Base-by-base conservation (phyloP, 2,329 filamentous ascomycete species). In the Biscogniauxia mediterranea region DNA sequence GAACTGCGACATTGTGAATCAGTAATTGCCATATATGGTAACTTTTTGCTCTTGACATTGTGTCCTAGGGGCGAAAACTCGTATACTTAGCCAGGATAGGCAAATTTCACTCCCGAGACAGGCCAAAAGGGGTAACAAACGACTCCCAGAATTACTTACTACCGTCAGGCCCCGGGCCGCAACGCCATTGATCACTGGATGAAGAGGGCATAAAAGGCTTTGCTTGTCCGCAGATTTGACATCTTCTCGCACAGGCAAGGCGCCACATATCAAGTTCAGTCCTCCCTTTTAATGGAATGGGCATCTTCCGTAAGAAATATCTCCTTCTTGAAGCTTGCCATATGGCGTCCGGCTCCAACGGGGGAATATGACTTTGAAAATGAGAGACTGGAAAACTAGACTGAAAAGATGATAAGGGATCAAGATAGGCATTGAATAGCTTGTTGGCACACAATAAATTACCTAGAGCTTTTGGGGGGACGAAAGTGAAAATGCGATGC, bases 211-310 rank as follows among this genome's bases (percentile, higher is more conserved):
- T 65, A 51, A 53, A 62, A 63, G 61, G 57, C 63, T 70, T 73
- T 55, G 66, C 68, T 63, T 79, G 84, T 58, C 76, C 78, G 75
- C 92, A 95, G 66, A 88, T 85, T 70, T 93, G 87, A 74, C 92
- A 96, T 58, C 72, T 76, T 28, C 71, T 78, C 54, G 85, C 83
- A 73, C 85, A 87, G 42, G 86, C 80, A 56, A 95, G 78, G 69
- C 84, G 85, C 85, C 91, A 92, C 90, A 93, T 93, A 51, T 89
- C 84, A 65, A 91, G 78, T 74, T 95, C 91, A 51, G 85, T 84
- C 71, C 83, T 84, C 61, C 81, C 83, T 57, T 79, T 77, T 55
- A 94, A 79, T 26, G 91, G 91, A 59, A 82, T 81, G 54, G 91
- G 91, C 79, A 93, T 85, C 66, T 83, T 83, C 25, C 85, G 85